Evolutionary conservation across 1,284 basidiomycete genomes (phyloP).

Genomic region (Ustilago hordei): DNA sequence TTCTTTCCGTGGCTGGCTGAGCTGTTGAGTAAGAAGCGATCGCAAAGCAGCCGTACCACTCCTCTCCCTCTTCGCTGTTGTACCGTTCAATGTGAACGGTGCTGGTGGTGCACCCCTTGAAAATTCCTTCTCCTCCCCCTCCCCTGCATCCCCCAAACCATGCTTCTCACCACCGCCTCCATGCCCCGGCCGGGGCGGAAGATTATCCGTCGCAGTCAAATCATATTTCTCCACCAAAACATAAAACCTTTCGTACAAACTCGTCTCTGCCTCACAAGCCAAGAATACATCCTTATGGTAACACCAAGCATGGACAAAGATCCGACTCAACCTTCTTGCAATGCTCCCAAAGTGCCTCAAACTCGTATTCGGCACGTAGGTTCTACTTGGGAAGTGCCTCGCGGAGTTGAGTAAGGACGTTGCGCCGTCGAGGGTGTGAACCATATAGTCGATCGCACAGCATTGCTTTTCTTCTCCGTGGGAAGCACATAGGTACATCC

Average conservation of each 20-base stretch:
- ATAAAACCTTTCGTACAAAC: slow-evolving; percentile 89
- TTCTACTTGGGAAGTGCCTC: slow-evolving; percentile 79
- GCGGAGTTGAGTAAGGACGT: slow-evolving; percentile 92
- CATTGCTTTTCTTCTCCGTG: slow-evolving; percentile 76
- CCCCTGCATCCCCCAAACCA: background rate
- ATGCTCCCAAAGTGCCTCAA: slow-evolving; percentile 88
- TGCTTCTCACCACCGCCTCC: background rate
- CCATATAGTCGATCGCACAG: slow-evolving; percentile 95
- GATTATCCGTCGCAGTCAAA: slow-evolving; percentile 70
- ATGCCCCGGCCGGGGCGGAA: slow-evolving; percentile 37
- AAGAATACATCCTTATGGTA: slow-evolving; percentile 85
- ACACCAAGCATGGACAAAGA: slow-evolving; percentile 91
- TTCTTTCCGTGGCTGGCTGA: background rate
- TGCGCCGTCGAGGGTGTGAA: slow-evolving; percentile 92
- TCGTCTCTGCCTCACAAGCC: slow-evolving; percentile 88
- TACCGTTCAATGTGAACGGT: slow-evolving; percentile 22
- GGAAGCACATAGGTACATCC: slow-evolving; percentile 94
- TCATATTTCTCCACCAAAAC: slow-evolving; percentile 84
- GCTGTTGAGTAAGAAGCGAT: slow-evolving; percentile 20
- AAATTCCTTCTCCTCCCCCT: slow-evolving; percentile 19
- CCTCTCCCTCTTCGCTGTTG: slow-evolving; percentile 36
- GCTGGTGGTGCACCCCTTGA: slow-evolving; percentile 17
- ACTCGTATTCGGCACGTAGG: slow-evolving; percentile 76
- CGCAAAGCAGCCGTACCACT: slow-evolving; percentile 37
- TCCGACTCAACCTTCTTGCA: slow-evolving; percentile 87